phyloP scores from a whole-genome alignment of 352 stramenopile species.

The Phytopythium ostracodes region DNA sequence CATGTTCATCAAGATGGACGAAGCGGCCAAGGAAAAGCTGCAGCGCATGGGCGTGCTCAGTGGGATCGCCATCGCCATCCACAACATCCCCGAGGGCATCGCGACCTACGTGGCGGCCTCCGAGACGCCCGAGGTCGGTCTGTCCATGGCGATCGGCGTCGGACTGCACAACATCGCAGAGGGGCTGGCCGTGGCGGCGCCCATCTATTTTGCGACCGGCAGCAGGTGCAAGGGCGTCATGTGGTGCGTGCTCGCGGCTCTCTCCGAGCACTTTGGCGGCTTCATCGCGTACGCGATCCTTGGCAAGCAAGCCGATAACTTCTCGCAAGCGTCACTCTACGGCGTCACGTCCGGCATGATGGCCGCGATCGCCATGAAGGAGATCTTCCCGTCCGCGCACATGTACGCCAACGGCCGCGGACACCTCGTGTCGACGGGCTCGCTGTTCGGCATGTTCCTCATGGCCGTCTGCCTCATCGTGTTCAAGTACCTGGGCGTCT shows the following conservation, averaged over 20 bases:
- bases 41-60: constrained; percentile 89
- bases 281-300: constrained; percentile 74
- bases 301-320: constrained; percentile 33
- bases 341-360: constrained; percentile 93
- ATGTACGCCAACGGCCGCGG: constrained; percentile 83
- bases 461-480: constrained; percentile 89
- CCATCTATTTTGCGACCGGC: constrained; percentile 96
- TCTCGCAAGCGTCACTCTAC: constrained; percentile 84
- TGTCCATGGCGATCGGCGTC: constrained; percentile 91
- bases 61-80: constrained; percentile 91
- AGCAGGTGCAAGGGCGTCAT: constrained; percentile 93
- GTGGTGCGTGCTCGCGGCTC: constrained; percentile 86
- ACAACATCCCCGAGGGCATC: constrained; percentile 97
- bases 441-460: constrained; percentile 84
- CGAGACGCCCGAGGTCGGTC: constrained; percentile 82
- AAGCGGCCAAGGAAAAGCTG: constrained; percentile 46
- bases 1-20: constrained; percentile 28
- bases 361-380: constrained; percentile 88
- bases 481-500: constrained; percentile 64
- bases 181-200: constrained; percentile 92
- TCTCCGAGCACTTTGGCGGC: constrained; percentile 89
- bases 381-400: constrained; percentile 90
- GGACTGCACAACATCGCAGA: constrained; percentile 97
- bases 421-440: constrained; percentile 73
- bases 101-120: constrained; percentile 92